Base-by-base conservation (phyloP, 768 basidiomycete species). In the Punctularia strigosozonata region DNA sequence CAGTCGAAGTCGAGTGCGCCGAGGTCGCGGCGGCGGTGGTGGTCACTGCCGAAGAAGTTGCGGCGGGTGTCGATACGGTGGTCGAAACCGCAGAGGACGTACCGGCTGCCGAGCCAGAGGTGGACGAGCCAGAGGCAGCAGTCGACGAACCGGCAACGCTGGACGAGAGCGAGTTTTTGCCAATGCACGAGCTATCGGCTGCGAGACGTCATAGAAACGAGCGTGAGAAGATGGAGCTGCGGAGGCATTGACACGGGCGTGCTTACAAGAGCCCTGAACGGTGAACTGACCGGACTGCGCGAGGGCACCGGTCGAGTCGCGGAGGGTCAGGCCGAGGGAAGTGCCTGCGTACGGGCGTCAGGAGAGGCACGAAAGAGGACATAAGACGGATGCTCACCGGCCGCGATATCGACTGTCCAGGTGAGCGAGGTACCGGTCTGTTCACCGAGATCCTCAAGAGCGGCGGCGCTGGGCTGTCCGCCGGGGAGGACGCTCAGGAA, bases 251-350 rank as follows among this genome's bases (percentile, higher is more conserved):
- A 37, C 14, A 21, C 33, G 31, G 10, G 14, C 6, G n/a, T 5
- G 60, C 78, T 33, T 61, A 82, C 82, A 26, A 36, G 76, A 66
- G 5, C 58, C 0, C 22, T 54, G 47, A 44, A 83, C 52, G 13
- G 55, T 62, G 63, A 85, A 66, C 2, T 73, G 23, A 5, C 68
- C 81, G 2, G 69, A 58, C 48, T 76, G 76, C 0, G 54, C 63
- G 35, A 53, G 19, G 0, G 17, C 0, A 49, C 88, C 87, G 23
- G 60, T 71, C 40, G 41, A 54, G 50, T 91, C 88, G 52, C 69
- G 71, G 44, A 90, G 43, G 10, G 60, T 64, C 21, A 88, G 53
- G 37, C 72, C 77, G 40, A 88, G 54, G 28, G 46, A 53, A 4
- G 67, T 69, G n/a, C 63, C 78, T 75, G 41, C 0, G 37, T 15